Evolutionary conservation across 1,284 basidiomycete species (phyloP).

Genomic region (Cutaneotrichosporon sp.): DNA sequence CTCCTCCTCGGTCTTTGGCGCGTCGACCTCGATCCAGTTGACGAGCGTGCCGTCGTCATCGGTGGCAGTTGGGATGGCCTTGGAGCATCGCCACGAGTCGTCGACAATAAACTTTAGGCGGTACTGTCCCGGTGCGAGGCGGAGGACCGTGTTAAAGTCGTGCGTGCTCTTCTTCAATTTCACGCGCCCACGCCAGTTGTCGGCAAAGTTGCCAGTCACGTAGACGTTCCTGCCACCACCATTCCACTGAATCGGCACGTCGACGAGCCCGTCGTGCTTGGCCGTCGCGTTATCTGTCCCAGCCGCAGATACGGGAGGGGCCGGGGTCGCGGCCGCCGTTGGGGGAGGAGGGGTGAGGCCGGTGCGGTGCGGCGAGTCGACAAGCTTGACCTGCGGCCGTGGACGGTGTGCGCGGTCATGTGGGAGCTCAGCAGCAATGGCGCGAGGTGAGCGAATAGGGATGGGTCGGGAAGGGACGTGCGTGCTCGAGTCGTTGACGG

Average conservation of each 20-base stretch:
- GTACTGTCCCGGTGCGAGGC: slow-evolving; percentile 85
- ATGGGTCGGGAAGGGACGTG: slow-evolving; percentile 28
- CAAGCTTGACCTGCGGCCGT: slow-evolving; percentile 23
- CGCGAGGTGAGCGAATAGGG: slow-evolving; percentile 27
- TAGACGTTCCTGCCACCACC: slow-evolving; percentile 56
- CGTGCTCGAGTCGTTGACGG: slow-evolving; percentile 26
- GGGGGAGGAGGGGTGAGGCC: slow-evolving; percentile 35
- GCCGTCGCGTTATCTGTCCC: not conserved
- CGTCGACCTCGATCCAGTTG: slow-evolving; percentile 75
- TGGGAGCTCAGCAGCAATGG: slow-evolving; percentile 2
- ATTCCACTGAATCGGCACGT: slow-evolving; percentile 51
- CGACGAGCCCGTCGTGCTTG: slow-evolving; percentile 40
- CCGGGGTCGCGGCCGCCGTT: slow-evolving; percentile 36
- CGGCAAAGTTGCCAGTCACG: slow-evolving; percentile 61
- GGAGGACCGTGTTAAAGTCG: slow-evolving; percentile 55
- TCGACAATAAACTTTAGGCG: slow-evolving; percentile 96
- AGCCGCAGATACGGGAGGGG: slow-evolving; percentile 13
- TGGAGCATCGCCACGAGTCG: slow-evolving; percentile 72
- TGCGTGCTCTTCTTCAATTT: slow-evolving; percentile 56
- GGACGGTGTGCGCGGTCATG: slow-evolving; percentile 15
- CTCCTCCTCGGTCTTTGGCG: slow-evolving; percentile 49
- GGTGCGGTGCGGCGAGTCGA: slow-evolving; percentile 24
- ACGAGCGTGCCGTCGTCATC: slow-evolving; percentile 93
- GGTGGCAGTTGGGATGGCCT: slow-evolving; percentile 82
- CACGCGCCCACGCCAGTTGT: slow-evolving; percentile 60